Conservation (phyloP, 1,284 basidiomycete species). For the Earliella scabrosa region DNA sequence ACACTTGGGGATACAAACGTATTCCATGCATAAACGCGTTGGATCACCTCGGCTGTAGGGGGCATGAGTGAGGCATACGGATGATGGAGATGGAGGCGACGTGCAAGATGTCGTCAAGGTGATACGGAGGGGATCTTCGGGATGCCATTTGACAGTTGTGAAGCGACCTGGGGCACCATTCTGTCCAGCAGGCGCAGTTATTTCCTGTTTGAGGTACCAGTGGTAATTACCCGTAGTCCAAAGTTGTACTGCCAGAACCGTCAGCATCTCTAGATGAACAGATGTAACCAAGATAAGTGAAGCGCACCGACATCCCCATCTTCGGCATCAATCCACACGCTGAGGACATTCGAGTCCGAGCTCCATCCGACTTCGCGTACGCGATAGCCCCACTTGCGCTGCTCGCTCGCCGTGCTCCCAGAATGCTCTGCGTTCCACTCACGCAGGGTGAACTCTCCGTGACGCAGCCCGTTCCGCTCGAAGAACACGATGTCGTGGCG, state of each 20-base stretch:
- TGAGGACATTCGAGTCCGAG: slow-evolving; percentile 85
- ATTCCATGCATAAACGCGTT: slow-evolving; percentile 78
- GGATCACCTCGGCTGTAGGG: slow-evolving; percentile 55
- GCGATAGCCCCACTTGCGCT: slow-evolving; percentile 59
- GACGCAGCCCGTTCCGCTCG: slow-evolving; percentile 91
- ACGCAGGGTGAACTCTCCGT: slow-evolving; percentile 86
- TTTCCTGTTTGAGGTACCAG: slow-evolving; percentile 94
- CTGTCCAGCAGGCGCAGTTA: slow-evolving; percentile 48
- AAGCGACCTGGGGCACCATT: slow-evolving; percentile 50
- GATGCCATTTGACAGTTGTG: slow-evolving; percentile 83
- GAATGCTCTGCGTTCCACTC: slow-evolving; percentile 34
- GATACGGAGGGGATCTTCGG: slow-evolving; percentile 76
- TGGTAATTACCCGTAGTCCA: slow-evolving; percentile 98
- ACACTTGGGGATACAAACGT: slow-evolving; percentile 64
- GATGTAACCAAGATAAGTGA: background rate
- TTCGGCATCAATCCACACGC: slow-evolving; percentile 81
- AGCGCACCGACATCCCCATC: slow-evolving; percentile 66
- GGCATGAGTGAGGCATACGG: slow-evolving; percentile 1
- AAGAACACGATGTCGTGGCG: slow-evolving; percentile 94
- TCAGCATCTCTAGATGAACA: background rate
- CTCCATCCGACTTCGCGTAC: slow-evolving; percentile 89
- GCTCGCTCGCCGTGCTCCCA: background rate
- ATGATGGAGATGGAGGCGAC: slow-evolving; percentile 29
- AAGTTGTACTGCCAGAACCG: slow-evolving; percentile 71
- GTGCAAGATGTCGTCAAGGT: slow-evolving; percentile 72